Percentiles rank a stretch among this genome's conserved stretches.
These are phyloP conservation scores for Phytophthora kernoviae DNA, from an alignment of 352 stramenopile species.

Conservation along the genomic window DNA sequence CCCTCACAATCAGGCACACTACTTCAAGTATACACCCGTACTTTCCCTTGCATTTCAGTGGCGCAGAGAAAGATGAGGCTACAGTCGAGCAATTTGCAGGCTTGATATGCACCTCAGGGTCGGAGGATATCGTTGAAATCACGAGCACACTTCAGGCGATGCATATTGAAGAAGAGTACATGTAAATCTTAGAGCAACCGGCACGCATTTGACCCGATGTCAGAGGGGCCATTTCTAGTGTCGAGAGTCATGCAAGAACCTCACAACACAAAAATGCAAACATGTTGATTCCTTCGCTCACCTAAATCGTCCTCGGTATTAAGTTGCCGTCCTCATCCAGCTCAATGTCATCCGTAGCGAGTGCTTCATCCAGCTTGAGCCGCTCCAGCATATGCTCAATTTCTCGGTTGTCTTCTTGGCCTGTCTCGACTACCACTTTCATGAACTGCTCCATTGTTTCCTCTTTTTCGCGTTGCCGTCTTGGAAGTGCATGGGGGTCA, in stretches of 20 bases:
- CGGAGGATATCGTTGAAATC: constrained; percentile 10
- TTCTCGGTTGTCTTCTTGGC: constrained; percentile 22
- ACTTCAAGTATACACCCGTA: too few relatives aligned
- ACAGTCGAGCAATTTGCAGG: too few relatives aligned
- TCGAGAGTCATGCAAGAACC: too few relatives aligned
- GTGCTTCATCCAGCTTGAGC: constrained; percentile 25
- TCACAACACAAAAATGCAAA: too few relatives aligned
- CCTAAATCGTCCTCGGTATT: not conserved
- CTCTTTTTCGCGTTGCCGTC: constrained; percentile 6
- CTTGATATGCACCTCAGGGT: not conserved
- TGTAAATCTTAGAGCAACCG: not conserved
- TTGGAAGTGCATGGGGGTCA: constrained; percentile 24
- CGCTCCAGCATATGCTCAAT: constrained; percentile 29
- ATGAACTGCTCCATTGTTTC: constrained; percentile 27
- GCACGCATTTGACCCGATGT: not conserved
- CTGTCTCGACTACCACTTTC: constrained; percentile 24
- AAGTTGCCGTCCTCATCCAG: constrained; percentile 18
- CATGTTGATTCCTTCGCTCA: too few relatives aligned
- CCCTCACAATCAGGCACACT: too few relatives aligned
- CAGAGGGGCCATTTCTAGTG: too few relatives aligned
- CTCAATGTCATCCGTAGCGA: constrained; percentile 20
- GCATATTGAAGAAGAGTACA: not conserved
- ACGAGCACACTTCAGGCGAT: not conserved
- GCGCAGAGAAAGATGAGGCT: too few relatives aligned
- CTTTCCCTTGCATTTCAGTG: too few relatives aligned